A percentile compares a stretch with the other conserved stretches of the same genome.
Conservation (phyloP, 2,329 filamentous ascomycete species). For the Alternaria infectoria region DNA sequence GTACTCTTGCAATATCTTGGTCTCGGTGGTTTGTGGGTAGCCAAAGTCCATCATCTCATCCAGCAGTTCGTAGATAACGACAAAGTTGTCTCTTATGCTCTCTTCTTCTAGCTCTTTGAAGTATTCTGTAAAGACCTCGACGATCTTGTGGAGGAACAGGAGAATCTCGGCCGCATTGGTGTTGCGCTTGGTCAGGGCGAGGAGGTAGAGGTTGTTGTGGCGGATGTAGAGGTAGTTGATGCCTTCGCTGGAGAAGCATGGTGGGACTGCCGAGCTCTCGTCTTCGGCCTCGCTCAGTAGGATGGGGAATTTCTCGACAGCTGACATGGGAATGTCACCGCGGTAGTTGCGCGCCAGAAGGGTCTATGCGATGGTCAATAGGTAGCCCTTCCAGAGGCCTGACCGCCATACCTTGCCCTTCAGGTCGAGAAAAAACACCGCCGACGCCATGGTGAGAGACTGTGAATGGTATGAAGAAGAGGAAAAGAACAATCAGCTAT, state of each 20-base stretch:
- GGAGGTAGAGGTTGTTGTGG: conserved; percentile 98
- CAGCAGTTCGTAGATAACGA: conserved; percentile 97
- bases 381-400: conserved; percentile 30
- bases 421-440: conserved; percentile 96
- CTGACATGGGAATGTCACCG: conserved; percentile 98
- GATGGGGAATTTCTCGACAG: conserved; percentile 96
- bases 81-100: conserved; percentile 98
- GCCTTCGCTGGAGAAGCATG: conserved; percentile 97
- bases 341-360: conserved; percentile 98
- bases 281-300: conserved; percentile 98
- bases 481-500: conserved; percentile 2
- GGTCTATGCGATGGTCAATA: conserved; percentile 66
- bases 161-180: conserved; percentile 98
- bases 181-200: conserved; percentile 97
- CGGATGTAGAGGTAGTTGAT: conserved; percentile 99
- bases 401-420: conserved; percentile 88
- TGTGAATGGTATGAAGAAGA: background rate
- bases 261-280: conserved; percentile 95
- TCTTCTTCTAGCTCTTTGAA: conserved; percentile 99
- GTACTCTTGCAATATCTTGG: conserved; percentile 94
- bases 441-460: conserved; percentile 79
- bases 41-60: conserved; percentile 99
- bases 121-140: conserved; percentile 99
- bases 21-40: conserved; percentile 97
- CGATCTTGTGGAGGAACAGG: conserved; percentile 95